These are phyloP conservation scores for Entomortierella beljakovae DNA, from an alignment of 192 early-diverging fungal genomes.

Conservation along the genomic window DNA sequence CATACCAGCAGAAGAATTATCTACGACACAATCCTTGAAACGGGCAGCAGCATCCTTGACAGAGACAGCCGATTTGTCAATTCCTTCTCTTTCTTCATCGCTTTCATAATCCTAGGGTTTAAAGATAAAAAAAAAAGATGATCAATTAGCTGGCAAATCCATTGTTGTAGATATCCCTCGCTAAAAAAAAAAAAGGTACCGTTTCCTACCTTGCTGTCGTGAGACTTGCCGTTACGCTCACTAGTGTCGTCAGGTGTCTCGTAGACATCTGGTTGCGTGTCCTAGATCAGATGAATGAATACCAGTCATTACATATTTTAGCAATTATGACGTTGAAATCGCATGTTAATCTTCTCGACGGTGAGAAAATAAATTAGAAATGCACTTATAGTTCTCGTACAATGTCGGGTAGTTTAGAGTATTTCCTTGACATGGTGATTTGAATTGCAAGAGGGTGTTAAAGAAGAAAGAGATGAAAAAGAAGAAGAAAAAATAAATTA, in stretches of 20 bases:
- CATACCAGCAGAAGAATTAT: conserved; percentile 64
- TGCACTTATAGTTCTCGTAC: conserved; percentile 44
- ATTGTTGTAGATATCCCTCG: not conserved
- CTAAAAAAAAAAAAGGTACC: not conserved
- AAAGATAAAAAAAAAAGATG: not conserved
- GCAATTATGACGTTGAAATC: too few relatives aligned
- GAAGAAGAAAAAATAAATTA: not conserved
- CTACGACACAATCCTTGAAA: conserved; percentile 67
- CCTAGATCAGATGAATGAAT: conserved; percentile 57
- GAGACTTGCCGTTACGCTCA: conserved; percentile 23
- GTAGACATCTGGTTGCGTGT: conserved; percentile 86
- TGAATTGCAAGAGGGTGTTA: too few relatives aligned
- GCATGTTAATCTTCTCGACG: not conserved
- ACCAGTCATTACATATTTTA: too few relatives aligned
- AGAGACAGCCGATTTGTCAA: conserved; percentile 65
- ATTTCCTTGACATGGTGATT: conserved; percentile 71
- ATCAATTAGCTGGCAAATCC: not conserved
- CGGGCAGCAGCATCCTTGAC: conserved; percentile 64
- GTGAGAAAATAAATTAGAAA: not conserved
- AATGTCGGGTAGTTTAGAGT: conserved; percentile 83
- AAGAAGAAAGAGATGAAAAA: conserved; percentile 4
- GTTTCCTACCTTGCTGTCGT: conserved; percentile 25
- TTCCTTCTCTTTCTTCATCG: conserved; percentile 71
- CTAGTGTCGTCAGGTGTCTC: conserved; percentile 76
- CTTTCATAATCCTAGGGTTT: conserved; percentile 39